These are phyloP conservation scores for Ceratobasidium sp. DNA, from an alignment of 1,284 basidiomycete genomes.

Conservation along the genomic window DNA sequence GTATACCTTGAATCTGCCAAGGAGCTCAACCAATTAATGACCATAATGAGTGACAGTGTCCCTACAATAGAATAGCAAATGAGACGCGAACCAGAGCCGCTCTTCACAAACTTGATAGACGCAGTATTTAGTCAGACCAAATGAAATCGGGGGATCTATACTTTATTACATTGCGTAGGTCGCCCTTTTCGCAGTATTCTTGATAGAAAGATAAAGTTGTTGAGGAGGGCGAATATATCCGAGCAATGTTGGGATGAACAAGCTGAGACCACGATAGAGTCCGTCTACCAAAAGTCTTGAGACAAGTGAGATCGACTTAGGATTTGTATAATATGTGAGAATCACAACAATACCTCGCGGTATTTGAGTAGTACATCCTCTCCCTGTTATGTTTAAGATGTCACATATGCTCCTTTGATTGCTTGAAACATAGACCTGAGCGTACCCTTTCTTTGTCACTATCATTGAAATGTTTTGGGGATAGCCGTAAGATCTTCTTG, in stretches of 20 bases:
- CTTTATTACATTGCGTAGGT: conserved; percentile 6
- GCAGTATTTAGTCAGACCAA: neutral
- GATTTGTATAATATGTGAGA: too few relatives aligned
- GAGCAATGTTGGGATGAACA: neutral
- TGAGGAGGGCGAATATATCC: neutral
- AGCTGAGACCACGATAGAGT: neutral
- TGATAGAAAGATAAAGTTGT: neutral
- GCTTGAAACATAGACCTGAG: too few relatives aligned
- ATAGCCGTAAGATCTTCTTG: neutral
- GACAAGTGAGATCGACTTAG: too few relatives aligned
- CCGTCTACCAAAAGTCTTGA: neutral
- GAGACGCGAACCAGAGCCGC: neutral
- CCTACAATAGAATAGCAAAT: conserved; percentile 3
- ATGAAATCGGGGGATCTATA: too few relatives aligned
- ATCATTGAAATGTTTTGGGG: neutral
- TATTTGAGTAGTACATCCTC: neutral
- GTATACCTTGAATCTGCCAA: conserved; percentile 6
- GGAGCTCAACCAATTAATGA: neutral
- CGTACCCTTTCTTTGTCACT: neutral
- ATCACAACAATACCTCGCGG: neutral
- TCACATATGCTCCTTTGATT: too few relatives aligned
- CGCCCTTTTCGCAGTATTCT: neutral
- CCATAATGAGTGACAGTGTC: neutral
- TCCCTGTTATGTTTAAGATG: neutral
- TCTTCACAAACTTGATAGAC: neutral